Conservation (phyloP, 805 yeast species). For the Lachancea thermotolerans region DNA sequence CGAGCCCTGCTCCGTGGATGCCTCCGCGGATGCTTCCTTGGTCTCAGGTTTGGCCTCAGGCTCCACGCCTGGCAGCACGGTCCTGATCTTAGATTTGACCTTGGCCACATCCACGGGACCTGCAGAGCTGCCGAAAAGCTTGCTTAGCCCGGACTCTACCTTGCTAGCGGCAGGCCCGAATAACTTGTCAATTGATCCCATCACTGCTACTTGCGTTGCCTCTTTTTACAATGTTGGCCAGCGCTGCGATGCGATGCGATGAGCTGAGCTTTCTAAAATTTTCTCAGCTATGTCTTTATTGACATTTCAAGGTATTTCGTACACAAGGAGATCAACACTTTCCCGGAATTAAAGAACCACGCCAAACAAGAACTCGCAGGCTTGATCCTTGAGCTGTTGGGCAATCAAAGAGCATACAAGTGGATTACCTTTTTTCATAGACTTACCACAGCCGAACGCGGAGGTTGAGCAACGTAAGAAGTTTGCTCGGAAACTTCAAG, state of each 20-base stretch:
- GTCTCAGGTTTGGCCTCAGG: conserved; percentile 16
- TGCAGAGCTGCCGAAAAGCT: conserved; percentile 35
- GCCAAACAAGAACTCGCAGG: no score
- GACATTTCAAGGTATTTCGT: background rate
- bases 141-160: conserved; percentile 29
- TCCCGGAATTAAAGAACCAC: background rate
- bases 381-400: no score
- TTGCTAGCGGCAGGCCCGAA: conserved; percentile 30
- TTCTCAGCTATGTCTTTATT: conserved; percentile 4
- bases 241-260: conserved; percentile 19
- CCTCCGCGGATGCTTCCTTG: conserved; percentile 7
- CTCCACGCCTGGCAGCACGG: conserved; percentile 13
- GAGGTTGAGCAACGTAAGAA: no score
- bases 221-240: background rate
- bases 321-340: background rate
- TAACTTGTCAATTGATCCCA: conserved; percentile 31
- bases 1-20: background rate
- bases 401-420: no score
- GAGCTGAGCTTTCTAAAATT: conserved; percentile 13
- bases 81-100: conserved; percentile 18
- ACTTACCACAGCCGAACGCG: no score
- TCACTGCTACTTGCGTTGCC: conserved; percentile 2
- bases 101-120: conserved; percentile 40
- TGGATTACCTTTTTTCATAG: no score
- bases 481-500: no score